Conservation (phyloP, 2,329 filamentous ascomycete species). For the Bipolaris sorokiniana region DNA sequence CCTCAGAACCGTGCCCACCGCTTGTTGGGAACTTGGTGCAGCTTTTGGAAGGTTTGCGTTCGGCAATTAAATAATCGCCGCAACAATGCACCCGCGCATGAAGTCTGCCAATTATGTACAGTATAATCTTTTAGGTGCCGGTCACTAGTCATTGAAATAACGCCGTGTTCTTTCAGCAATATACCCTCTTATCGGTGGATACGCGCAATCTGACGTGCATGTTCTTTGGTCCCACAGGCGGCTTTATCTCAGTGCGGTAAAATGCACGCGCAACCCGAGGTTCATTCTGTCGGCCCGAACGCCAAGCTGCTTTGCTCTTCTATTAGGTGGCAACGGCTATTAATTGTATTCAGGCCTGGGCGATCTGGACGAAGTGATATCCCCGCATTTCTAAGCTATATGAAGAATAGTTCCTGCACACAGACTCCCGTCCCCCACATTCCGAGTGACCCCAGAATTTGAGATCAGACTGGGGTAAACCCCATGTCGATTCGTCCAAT, state of each 20-base stretch:
- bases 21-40: conserved; percentile 72
- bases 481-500: background rate
- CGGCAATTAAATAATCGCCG: conserved; percentile 51
- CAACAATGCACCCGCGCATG: conserved; percentile 1
- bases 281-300: background rate
- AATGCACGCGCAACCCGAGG: background rate
- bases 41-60: conserved; percentile 66
- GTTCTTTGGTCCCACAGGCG: no score
- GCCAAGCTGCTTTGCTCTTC: no score
- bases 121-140: no score
- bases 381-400: background rate
- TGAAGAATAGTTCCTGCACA: background rate
- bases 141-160: background rate
- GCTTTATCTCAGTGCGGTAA: background rate
- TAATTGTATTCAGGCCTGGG: background rate
- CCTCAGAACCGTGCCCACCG: conserved; percentile 54
- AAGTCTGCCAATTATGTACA: background rate
- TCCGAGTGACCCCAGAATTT: background rate
- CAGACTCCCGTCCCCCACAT: background rate
- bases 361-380: background rate
- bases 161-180: no score
- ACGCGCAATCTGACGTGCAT: no score
- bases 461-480: background rate
- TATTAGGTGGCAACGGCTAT: background rate
- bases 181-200: no score